phyloP scores from a whole-genome alignment of 768 basidiomycete genomes.

The Lyophyllum decastes region DNA sequence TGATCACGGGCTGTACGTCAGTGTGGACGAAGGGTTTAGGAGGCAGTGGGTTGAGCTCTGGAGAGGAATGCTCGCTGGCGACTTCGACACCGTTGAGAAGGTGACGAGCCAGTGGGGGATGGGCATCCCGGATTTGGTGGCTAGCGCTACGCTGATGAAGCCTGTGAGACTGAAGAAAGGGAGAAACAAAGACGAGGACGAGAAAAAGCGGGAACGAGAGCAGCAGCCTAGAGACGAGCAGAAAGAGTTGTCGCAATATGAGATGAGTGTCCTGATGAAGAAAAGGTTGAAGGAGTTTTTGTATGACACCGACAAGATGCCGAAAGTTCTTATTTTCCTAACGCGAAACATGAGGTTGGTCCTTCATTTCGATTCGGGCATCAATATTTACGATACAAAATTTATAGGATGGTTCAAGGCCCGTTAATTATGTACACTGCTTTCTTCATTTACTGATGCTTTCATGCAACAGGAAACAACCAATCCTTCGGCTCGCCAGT shows the following conservation, averaged over 20 bases:
- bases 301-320: slow-evolving; percentile 75
- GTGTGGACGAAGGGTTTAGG: slow-evolving; percentile 65
- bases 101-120: slow-evolving; percentile 68
- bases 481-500: slow-evolving; percentile 84
- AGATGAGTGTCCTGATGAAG: slow-evolving; percentile 70
- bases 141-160: slow-evolving; percentile 70
- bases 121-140: slow-evolving; percentile 70
- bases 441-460: slow-evolving; percentile 23
- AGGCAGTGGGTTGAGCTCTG: slow-evolving; percentile 79
- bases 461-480: slow-evolving; percentile 59
- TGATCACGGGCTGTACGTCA: slow-evolving; percentile 91
- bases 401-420: slow-evolving; percentile 50
- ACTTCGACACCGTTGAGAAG: slow-evolving; percentile 51
- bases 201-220: slow-evolving; percentile 13
- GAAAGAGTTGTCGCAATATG: slow-evolving; percentile 59
- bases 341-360: slow-evolving; percentile 73
- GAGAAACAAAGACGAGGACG: slow-evolving; percentile 28
- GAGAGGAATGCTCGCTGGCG: slow-evolving; percentile 61
- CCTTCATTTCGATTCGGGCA: neutral
- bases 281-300: slow-evolving; percentile 65
- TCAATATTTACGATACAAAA: neutral
- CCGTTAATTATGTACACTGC: slow-evolving; percentile 2
- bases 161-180: slow-evolving; percentile 44
- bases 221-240: slow-evolving; percentile 22
- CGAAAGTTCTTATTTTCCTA: slow-evolving; percentile 74